Conservation (phyloP, 768 basidiomycete species). For the Chiua virens region DNA sequence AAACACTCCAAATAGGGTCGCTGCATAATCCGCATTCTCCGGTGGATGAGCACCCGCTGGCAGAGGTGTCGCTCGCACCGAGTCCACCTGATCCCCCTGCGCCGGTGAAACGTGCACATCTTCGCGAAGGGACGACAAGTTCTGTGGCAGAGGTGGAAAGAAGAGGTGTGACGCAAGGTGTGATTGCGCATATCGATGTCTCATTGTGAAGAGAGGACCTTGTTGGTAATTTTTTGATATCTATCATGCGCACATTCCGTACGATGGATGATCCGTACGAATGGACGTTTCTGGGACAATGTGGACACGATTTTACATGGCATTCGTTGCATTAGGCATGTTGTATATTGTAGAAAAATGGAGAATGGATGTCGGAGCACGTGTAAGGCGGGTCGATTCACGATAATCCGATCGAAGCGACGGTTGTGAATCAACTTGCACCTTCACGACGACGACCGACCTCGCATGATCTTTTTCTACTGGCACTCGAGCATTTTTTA, state of each 20-base stretch:
- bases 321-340: no score
- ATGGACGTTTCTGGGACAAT: no score
- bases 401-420: constrained; percentile 24
- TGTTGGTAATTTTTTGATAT: constrained; percentile 17
- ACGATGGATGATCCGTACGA: no score
- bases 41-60: constrained; percentile 10
- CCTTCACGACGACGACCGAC: no score
- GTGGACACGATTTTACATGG: no score
- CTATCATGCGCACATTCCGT: neutral
- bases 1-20: constrained; percentile 8
- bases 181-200: constrained; percentile 29
- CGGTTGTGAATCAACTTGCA: constrained; percentile 10
- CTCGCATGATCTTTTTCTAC: neutral
- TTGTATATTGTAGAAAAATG: no score
- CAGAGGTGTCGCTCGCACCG: neutral
- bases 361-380: neutral
- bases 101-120: constrained; percentile 16
- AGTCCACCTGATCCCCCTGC: no score
- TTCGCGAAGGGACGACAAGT: constrained; percentile 17
- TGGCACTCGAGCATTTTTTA: no score
- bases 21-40: constrained; percentile 25
- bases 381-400: constrained; percentile 14
- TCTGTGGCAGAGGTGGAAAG: constrained; percentile 25
- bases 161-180: constrained; percentile 17
- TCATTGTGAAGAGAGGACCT: constrained; percentile 12